These are phyloP conservation scores for Neostapfia colusana DNA, from an alignment of 176 grass and related monocot species.

Conservation along the genomic window DNA sequence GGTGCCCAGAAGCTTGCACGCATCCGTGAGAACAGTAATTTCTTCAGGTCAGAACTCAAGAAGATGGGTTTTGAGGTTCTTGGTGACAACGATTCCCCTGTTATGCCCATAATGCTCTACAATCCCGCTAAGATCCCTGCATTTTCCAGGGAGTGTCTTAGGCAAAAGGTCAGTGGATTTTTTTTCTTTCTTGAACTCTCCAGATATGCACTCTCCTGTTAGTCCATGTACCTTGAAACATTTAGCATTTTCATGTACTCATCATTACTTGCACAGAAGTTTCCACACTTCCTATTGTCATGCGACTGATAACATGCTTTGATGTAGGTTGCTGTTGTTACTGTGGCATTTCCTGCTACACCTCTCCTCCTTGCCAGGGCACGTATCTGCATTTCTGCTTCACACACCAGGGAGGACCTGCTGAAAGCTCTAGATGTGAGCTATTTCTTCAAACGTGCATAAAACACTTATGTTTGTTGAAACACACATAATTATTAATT, in stretches of 20 bases:
- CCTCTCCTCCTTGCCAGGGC: constrained; percentile 78
- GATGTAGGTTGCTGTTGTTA: constrained; percentile 75
- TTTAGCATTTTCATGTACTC: background rate
- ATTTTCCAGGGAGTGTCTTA: constrained; percentile 79
- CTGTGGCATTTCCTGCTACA: constrained; percentile 77
- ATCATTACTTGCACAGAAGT: background rate
- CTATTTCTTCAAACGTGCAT: background rate
- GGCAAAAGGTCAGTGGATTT: constrained; percentile 62
- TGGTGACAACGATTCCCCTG: constrained; percentile 82
- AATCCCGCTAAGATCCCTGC: constrained; percentile 87
- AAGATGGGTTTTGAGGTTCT: constrained; percentile 97
- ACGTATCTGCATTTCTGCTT: constrained; percentile 81
- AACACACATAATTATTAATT: background rate
- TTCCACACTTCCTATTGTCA: background rate
- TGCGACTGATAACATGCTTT: background rate
- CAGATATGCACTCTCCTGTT: background rate
- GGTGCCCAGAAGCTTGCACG: constrained; percentile 82
- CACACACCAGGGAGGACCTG: constrained; percentile 74
- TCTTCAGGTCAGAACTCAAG: constrained; percentile 83
- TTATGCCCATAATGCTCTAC: constrained; percentile 93
- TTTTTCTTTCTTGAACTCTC: background rate
- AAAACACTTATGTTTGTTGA: background rate
- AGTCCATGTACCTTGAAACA: background rate
- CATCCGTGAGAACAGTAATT: constrained; percentile 89
- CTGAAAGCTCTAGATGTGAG: constrained; percentile 73